A percentile compares a stretch with the other conserved stretches of the same genome.
Conservation (phyloP, 1,284 basidiomycete genomes). For the Ceratobasidium sp. region DNA sequence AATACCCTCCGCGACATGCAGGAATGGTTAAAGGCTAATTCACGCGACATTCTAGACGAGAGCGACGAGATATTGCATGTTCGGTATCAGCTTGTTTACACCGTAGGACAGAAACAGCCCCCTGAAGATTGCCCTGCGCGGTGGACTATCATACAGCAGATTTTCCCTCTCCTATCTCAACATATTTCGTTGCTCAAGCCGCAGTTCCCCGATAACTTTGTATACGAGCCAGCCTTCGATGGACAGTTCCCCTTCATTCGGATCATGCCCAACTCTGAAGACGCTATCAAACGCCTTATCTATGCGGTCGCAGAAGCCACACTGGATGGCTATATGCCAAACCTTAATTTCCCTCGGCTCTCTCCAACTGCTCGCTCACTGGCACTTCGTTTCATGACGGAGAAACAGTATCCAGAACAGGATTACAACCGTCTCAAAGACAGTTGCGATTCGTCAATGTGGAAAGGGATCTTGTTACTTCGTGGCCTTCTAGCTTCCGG, state of each 20-base stretch:
- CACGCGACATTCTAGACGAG: slow-evolving; percentile 67
- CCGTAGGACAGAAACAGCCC: slow-evolving; percentile 57
- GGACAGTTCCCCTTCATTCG: slow-evolving; percentile 58
- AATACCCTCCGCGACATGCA: slow-evolving; percentile 53
- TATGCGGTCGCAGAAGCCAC: slow-evolving; percentile 53
- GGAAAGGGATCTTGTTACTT: slow-evolving; percentile 58
- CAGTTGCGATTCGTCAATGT: not conserved
- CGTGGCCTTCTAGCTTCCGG: slow-evolving; percentile 62
- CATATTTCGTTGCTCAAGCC: slow-evolving; percentile 42
- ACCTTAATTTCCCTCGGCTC: slow-evolving; percentile 12
- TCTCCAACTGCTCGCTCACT: not conserved
- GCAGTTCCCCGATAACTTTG: not conserved
- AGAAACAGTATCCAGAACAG: not conserved
- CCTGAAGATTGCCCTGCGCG: slow-evolving; percentile 64
- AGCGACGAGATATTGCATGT: slow-evolving; percentile 68
- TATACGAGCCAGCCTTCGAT: not conserved
- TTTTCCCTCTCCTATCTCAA: slow-evolving; percentile 55
- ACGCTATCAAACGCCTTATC: slow-evolving; percentile 51
- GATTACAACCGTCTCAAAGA: not conserved
- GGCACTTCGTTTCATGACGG: slow-evolving; percentile 18
- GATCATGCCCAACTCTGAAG: slow-evolving; percentile 52
- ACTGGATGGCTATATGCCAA: slow-evolving; percentile 51
- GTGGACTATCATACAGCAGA: slow-evolving; percentile 62
- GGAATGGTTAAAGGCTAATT: slow-evolving; percentile 57
- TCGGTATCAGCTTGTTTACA: slow-evolving; percentile 66